These are phyloP conservation scores for Populus ilicifolia DNA, from an alignment of 345 rosid species.

Conservation along the genomic window DNA sequence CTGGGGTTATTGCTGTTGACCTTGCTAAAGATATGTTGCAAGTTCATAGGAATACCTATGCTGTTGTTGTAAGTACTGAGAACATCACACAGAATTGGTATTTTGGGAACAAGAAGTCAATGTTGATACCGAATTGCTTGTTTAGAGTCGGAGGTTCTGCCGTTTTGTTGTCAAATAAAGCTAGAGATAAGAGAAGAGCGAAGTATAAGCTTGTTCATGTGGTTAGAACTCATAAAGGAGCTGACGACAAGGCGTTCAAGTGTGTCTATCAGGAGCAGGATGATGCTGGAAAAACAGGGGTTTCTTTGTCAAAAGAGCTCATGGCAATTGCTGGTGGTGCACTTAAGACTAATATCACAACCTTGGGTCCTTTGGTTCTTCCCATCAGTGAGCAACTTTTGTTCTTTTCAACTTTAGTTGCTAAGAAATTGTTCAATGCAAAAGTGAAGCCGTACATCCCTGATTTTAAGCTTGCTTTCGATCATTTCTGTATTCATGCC, in stretches of 20 bases:
- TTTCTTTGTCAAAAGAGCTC: constrained; percentile 79
- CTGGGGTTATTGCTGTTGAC: constrained; percentile 79
- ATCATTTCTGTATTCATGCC: constrained; percentile 86
- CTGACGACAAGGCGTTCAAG: constrained; percentile 73
- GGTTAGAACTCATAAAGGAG: constrained; percentile 91
- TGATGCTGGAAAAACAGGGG: constrained; percentile 70
- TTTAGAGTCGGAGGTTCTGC: constrained; percentile 85
- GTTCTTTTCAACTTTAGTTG: constrained; percentile 66
- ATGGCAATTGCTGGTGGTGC: constrained; percentile 92
- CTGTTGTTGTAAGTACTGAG: constrained; percentile 87
- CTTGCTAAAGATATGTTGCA: constrained; percentile 80
- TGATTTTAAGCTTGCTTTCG: constrained; percentile 88
- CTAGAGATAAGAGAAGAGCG: constrained; percentile 49
- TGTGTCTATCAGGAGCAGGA: constrained; percentile 93
- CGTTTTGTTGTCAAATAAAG: constrained; percentile 59
- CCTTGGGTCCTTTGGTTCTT: constrained; percentile 86
- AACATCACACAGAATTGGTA: constrained; percentile 94
- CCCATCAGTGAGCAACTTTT: constrained; percentile 85
- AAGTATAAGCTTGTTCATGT: constrained; percentile 82
- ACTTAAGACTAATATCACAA: constrained; percentile 76
- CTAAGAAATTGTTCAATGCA: constrained; percentile 54
- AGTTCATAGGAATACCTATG: constrained; percentile 81
- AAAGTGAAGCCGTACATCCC: constrained; percentile 83
- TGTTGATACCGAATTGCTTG: constrained; percentile 87
- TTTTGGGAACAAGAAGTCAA: constrained; percentile 82